Base-by-base conservation (phyloP, 2,329 filamentous ascomycete genomes). In the Grosmannia penicillata region DNA sequence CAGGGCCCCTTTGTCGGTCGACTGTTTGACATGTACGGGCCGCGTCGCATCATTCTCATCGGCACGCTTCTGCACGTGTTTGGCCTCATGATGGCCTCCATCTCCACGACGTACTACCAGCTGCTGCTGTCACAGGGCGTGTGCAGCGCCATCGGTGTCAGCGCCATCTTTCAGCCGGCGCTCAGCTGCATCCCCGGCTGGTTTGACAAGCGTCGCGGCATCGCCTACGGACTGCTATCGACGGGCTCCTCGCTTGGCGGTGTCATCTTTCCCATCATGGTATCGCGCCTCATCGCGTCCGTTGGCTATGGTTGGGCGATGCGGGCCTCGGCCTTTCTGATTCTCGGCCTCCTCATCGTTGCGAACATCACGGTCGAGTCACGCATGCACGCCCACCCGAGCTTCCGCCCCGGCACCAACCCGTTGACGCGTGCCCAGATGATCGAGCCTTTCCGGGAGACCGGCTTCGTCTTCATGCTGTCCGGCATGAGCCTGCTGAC, bases 21-120 rank as follows among this genome's bases (percentile, higher is more conserved):
- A 36, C 44, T 75, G 3, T 77, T 69, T 47, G 76, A 80, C 47
- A 67, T 62, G 44, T 67, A 71, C 44, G 75, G 75, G 0, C 70
- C 74, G 1, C 62, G 63, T 25, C 60, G 58, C 28, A 51, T 78
- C 3, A 50, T 73, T 3, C 22, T 68, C 2, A 47, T 54, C 25
- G 70, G 70, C 10, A 62, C 62, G 3, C 54, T 71, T 43, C 49
- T 71, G 42, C 63, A 71, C 46, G 61, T 75, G 18, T 65, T 75
- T 31, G 64, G 67, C 8, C 50, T 75, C 14, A 75, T 77, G 68
- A 72, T 75, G 68, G 61, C 67, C 1, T 65, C 60, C 29, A 51
- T 75, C 28, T 52, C 49, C 7, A 43, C 33, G 22, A 14, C 45
- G 38, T 56, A 55, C 43, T 55, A 53, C 41, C 53, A 56, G 42